Base-by-base conservation (phyloP, 2,329 filamentous ascomycete species). In the Ophiocordyceps sinensis region DNA sequence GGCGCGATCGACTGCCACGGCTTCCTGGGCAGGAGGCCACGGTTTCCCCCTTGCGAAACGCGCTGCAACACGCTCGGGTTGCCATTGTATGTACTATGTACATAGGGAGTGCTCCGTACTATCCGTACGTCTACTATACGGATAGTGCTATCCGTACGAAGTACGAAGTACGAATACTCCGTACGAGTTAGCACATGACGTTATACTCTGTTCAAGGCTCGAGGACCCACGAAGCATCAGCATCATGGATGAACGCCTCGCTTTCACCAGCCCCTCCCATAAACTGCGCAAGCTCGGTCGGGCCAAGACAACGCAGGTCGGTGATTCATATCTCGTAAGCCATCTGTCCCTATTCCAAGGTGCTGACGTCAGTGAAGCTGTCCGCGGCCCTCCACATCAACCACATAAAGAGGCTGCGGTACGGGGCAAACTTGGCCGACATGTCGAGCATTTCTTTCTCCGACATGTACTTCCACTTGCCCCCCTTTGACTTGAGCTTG, bases 391-490 rank as follows among this genome's bases (percentile, higher is more conserved):
- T 70, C 88, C 89, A 95, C 84, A 94, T 94, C 58, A 94, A 94
- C 88, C 88, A 95, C 88, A 95, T 95, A 54, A 94, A 94, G 36
- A 95, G 58, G 52, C 82, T 91, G 55, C 88, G 80, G 62, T 94
- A 96, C 4, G 89, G 91, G 43, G 73, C 72, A 59, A 94, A 98
- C 55, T 70, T 77, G 43, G 80, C 82, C 12, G 85, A 79, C 48
- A 85, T 70, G 49, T 87, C 83, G 45, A 82, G 58, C 91, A 98
- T 96, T 45, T 96, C 91, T 56, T 78, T 75, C 64, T 96, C 91
- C 30, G 73, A 75, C 87, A 96, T 94, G 60, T 96, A 98, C 67
- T 96, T 96, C 82, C 87, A 96, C 66, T 96, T 96, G 36, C 85
- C 84, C 28, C 80, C 80, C 23, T 78, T 79, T 30, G 65, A 68